Conservation (phyloP, 148 eudicot genomes). For the Selenicereus undatus region DNA sequence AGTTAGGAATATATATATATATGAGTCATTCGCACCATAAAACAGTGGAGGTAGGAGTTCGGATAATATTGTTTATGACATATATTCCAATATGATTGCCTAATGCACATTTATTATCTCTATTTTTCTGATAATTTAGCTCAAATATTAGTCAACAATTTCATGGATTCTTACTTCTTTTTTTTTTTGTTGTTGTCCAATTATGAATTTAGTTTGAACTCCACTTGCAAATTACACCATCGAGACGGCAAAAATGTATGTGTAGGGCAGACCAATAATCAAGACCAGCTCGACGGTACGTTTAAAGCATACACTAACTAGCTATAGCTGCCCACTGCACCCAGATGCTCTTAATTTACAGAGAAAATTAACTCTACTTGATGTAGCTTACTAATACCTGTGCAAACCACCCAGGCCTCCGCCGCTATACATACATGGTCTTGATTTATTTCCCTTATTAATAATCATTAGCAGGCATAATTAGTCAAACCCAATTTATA, state of each 20-base stretch:
- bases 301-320: too few species aligned
- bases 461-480: not conserved
- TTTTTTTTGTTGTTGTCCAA: too few species aligned
- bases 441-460: not conserved
- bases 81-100: too few species aligned
- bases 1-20: too few species aligned
- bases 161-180: too few species aligned
- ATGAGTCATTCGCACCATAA: too few species aligned
- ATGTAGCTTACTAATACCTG: slow-evolving; percentile 7
- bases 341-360: not conserved
- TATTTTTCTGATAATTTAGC: too few species aligned
- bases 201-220: not conserved
- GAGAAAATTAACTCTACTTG: not conserved
- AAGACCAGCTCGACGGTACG: too few species aligned
- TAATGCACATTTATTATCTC: too few species aligned
- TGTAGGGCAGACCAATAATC: not conserved
- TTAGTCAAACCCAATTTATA: slow-evolving; percentile 11
- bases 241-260: not conserved
- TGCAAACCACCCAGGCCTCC: slow-evolving; percentile 23
- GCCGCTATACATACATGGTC: slow-evolving; percentile 26
- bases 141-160: too few species aligned
- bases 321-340: not conserved
- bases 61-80: too few species aligned
- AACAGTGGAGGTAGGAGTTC: too few species aligned
- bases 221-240: not conserved